Conservation (phyloP, 2,329 filamentous ascomycete species). For the Plenodomus biglobosus region DNA sequence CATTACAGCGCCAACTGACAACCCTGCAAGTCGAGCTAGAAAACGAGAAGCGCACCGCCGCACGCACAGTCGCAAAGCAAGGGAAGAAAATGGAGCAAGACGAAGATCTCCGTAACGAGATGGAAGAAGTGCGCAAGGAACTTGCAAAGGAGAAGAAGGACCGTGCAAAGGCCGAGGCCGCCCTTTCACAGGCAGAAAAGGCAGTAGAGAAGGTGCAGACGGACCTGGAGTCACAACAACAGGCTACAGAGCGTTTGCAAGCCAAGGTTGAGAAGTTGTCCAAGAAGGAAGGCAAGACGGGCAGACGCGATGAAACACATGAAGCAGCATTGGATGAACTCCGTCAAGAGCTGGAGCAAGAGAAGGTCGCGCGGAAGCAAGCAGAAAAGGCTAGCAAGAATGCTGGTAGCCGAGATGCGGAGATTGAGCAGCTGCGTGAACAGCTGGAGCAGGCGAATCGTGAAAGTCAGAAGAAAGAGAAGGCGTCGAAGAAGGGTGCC, state of each 20-base stretch:
- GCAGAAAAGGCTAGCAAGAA: constrained; percentile 42
- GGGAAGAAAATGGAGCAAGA: constrained; percentile 54
- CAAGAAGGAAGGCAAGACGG: constrained; percentile 39
- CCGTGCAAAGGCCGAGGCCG: constrained; percentile 45
- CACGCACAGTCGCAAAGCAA: constrained; percentile 57
- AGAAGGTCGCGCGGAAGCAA: constrained; percentile 38
- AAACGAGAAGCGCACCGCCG: constrained; percentile 72
- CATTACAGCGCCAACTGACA: constrained; percentile 75
- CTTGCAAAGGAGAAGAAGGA: constrained; percentile 51
- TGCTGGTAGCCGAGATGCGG: constrained; percentile 21
- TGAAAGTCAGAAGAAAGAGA: constrained; percentile 36
- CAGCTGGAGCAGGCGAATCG: constrained; percentile 49
- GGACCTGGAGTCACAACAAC: constrained; percentile 37
- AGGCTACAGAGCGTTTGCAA: constrained; percentile 32
- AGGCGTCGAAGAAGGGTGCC: constrained; percentile 39
- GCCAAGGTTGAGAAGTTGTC: constrained; percentile 38
- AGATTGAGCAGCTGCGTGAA: constrained; percentile 33
- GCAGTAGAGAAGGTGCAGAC: constrained; percentile 34
- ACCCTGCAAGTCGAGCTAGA: constrained; percentile 79
- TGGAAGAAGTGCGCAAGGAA: constrained; percentile 51
- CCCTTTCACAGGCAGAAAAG: constrained; percentile 44
- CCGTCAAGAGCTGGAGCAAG: constrained; percentile 46
- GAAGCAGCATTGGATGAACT: constrained; percentile 38
- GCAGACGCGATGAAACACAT: constrained; percentile 39
- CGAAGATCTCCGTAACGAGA: constrained; percentile 48